These are phyloP conservation scores for Leucocoprinus leucothites DNA, from an alignment of 768 basidiomycete genomes.

Conservation along the genomic window DNA sequence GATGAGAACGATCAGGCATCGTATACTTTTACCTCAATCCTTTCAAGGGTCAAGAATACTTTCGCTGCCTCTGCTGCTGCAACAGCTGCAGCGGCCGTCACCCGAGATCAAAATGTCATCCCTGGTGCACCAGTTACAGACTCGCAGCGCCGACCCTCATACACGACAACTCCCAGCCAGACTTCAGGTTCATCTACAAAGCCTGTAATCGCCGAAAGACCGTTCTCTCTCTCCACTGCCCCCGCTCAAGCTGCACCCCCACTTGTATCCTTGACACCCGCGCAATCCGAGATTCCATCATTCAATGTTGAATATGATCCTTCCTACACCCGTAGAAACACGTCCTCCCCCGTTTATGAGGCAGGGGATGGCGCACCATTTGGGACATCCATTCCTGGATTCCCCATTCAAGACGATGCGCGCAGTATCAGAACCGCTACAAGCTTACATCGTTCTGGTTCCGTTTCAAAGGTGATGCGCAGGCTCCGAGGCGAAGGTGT, in stretches of 20 bases:
- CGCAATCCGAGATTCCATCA: slow-evolving; percentile 73
- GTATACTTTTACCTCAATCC: slow-evolving; percentile 75
- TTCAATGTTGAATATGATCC: slow-evolving; percentile 65
- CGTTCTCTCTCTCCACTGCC: slow-evolving; percentile 51
- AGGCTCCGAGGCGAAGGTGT: slow-evolving; percentile 86
- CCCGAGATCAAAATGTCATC: slow-evolving; percentile 26
- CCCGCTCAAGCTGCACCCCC: slow-evolving; percentile 71
- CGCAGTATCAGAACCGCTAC: slow-evolving; percentile 77
- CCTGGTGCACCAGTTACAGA: slow-evolving; percentile 36
- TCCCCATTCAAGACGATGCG: slow-evolving; percentile 89
- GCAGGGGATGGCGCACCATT: slow-evolving; percentile 52
- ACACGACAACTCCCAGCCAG: slow-evolving; percentile 39
- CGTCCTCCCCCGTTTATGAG: slow-evolving; percentile 53
- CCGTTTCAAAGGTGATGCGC: slow-evolving; percentile 89
- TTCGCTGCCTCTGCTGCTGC: slow-evolving; percentile 58
- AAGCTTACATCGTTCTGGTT: slow-evolving; percentile 71
- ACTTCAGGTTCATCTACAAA: slow-evolving; percentile 48
- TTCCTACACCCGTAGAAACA: slow-evolving; percentile 49
- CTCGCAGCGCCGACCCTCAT: slow-evolving; percentile 54
- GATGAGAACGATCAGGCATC: slow-evolving; percentile 89
- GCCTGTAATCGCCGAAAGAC: slow-evolving; percentile 49
- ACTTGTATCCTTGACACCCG: slow-evolving; percentile 81
- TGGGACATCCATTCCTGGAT: slow-evolving; percentile 84
- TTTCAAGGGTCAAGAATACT: slow-evolving; percentile 80
- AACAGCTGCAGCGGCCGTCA: slow-evolving; percentile 26